Base-by-base conservation (phyloP, 2,329 filamentous ascomycete genomes). In the Dothideomycetes sp. region DNA sequence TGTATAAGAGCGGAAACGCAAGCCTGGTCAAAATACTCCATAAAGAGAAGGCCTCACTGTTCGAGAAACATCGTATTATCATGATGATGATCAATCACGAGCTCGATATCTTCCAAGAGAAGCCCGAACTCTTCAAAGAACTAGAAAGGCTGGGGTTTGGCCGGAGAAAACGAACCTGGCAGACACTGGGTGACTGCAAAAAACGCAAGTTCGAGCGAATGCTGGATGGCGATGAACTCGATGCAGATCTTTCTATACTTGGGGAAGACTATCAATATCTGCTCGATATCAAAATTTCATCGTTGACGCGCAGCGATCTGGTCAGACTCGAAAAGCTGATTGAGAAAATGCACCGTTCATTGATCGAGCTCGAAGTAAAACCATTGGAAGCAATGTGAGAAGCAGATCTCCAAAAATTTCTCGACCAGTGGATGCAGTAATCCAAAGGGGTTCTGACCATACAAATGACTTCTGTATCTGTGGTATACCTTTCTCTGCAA, bases 261-360 rank as follows among this genome's bases (percentile, higher is more conserved):
- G 79, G 83, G 4, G 78, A 74, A 49, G 85, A 91, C 54, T 96
- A 82, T 54, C 88, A 96, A 58, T 96, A 96, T 59, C 76, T 96
- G 23, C 75, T 96, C 43, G 85, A 85, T 77, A 94, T 98, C 85
- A 76, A 89, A 40, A 88, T 98, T 49, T 98, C 88, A 86, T 94
- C 91, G 18, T 70, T 98, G 51, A 98, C 91, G 0, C 77, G 84
- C 53, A 91, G 98, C 63, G 84, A 89, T 33, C 82, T 98, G 4
- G 86, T 94, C 51, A 89, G 82, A 59, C 75, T 98, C 39, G 78
- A 80, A 51, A 75, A 75, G 46, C 84, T 89, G 57, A 94, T 96
- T 51, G 76, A 75, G 25, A 84, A 82, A 53, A 95, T 93, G 66
- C 88, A 95, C 66, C 68, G 70, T 0, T 88, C 96, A 61, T 77